Base-by-base conservation (phyloP, 2,329 filamentous ascomycete genomes). In the Trichothecium sympodiale region DNA sequence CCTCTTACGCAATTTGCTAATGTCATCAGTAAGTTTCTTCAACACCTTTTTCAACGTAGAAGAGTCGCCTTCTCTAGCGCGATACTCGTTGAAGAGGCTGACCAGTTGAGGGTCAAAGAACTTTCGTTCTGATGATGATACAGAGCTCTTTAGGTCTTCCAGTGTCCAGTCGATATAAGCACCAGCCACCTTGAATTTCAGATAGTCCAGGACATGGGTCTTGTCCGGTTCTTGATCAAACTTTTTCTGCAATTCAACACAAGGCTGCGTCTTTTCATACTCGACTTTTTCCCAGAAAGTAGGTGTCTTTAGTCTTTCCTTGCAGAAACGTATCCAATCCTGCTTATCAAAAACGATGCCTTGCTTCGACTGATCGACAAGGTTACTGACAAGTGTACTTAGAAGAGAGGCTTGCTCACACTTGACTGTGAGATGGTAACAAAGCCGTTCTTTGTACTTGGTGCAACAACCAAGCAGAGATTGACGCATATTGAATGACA, bases 381-480 rank as follows among this genome's bases (percentile, higher is more conserved):
- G 56, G 1, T 65, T 54, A 15, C 65, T 61, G 1, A 73, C 64
- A 1, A 77, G 54, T 0, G 61, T 63, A 38, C 72, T 73, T 4
- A 81, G 56, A 0, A 55, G 45, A 0, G 70, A 49, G 0, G 70
- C 72, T 4, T 59, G 50, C 0, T 52, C 36, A 9, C 66, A 52
- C 4, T 52, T 53, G 26, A 79, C 71, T 1, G 54, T 63, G 10
- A 68, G 62, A 10, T 66, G 61, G 41, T 87, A 86, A 25, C 71
- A 75, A 0, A 78, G 54, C 4, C 57, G 63, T 34, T 83, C 77
- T 41, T 82, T 80, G 50, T 68, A 74, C 4, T 62, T 67, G 0
- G 82, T 88, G 37, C 72, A 77, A 0, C 60, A 58, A 0, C 83
- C 83, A 3, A 89, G 62, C 17, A 77, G 55, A 6, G 63, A 68